These are phyloP conservation scores for Phellinidium pouzarii DNA, from an alignment of 1,284 basidiomycete genomes.

Conservation along the genomic window DNA sequence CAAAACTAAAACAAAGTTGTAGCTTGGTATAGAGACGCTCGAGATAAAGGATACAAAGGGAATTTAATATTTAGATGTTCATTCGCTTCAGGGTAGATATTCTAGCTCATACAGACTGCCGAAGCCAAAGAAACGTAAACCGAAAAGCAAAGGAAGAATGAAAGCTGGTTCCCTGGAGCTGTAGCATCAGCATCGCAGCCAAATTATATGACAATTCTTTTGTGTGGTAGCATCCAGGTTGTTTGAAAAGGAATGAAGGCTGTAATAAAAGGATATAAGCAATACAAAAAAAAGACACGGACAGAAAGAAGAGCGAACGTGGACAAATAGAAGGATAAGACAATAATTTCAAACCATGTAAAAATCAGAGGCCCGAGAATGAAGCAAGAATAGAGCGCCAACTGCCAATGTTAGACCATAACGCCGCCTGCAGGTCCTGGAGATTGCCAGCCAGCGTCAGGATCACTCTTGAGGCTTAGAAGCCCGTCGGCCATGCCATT, in stretches of 20 bases:
- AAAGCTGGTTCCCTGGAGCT: not conserved
- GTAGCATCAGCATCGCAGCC: not conserved
- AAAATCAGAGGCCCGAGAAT: not conserved
- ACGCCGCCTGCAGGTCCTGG: conserved; percentile 4
- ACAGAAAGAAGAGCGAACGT: not conserved
- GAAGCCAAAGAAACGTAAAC: not conserved
- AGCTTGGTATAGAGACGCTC: not conserved
- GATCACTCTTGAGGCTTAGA: conserved; percentile 5
- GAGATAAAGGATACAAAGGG: not conserved
- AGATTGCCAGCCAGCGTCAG: conserved; percentile 10
- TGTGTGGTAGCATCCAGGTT: not conserved
- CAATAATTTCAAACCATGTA: not conserved
- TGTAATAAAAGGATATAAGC: not conserved
- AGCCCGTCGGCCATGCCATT: not conserved
- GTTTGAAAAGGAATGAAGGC: not conserved
- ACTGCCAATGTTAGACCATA: conserved; percentile 9
- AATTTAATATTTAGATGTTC: too few relatives aligned
- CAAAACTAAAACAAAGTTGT: not conserved
- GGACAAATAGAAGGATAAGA: not conserved
- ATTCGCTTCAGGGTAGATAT: not conserved
- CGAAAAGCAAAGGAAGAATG: not conserved
- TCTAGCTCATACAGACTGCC: not conserved
- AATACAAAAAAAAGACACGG: not conserved
- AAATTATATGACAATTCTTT: not conserved
- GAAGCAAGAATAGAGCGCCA: not conserved